Evolutionary conservation across 1,139 yeast genomes (phyloP).

Genomic region (Scheffersomyces quercinus): DNA sequence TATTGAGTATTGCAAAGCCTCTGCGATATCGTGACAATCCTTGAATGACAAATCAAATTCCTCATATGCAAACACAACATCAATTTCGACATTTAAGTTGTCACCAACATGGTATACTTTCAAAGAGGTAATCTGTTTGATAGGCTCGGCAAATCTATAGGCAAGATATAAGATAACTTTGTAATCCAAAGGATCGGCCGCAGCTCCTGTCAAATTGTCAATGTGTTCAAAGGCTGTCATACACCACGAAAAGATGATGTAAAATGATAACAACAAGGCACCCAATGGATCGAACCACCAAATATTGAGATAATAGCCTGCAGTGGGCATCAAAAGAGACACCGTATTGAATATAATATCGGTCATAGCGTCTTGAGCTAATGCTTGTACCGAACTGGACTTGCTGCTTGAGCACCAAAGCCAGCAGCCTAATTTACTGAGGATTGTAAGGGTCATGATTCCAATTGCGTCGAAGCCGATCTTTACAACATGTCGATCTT

Average conservation of each 20-base stretch:
- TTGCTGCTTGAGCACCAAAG: constrained; percentile 63
- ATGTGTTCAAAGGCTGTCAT: constrained; percentile 69
- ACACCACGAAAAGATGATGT: constrained; percentile 67
- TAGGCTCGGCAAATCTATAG: constrained; percentile 67
- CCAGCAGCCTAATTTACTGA: constrained; percentile 62
- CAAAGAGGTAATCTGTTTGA: constrained; percentile 63
- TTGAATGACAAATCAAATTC: constrained; percentile 49
- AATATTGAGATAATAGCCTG: constrained; percentile 50
- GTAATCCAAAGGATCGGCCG: constrained; percentile 62
- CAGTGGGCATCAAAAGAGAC: constrained; percentile 67
- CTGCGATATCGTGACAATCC: constrained; percentile 80
- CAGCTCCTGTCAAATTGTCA: constrained; percentile 72
- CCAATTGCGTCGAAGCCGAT: constrained; percentile 55
- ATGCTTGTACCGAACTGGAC: constrained; percentile 72
- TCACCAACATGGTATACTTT: constrained; percentile 82
- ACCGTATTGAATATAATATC: constrained; percentile 68
- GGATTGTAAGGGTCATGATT: constrained; percentile 66
- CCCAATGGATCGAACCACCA: constrained; percentile 83
- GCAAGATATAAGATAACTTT: constrained; percentile 69
- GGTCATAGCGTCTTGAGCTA: constrained; percentile 81
- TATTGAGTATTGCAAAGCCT: constrained; percentile 75
- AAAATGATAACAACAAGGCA: constrained; percentile 61
- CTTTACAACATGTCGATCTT: constrained; percentile 38
- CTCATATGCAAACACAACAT: constrained; percentile 58
- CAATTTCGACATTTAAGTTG: constrained; percentile 73